phyloP scores from a whole-genome alignment of 2,329 filamentous ascomycete species.

The Colletotrichum acutatum region DNA sequence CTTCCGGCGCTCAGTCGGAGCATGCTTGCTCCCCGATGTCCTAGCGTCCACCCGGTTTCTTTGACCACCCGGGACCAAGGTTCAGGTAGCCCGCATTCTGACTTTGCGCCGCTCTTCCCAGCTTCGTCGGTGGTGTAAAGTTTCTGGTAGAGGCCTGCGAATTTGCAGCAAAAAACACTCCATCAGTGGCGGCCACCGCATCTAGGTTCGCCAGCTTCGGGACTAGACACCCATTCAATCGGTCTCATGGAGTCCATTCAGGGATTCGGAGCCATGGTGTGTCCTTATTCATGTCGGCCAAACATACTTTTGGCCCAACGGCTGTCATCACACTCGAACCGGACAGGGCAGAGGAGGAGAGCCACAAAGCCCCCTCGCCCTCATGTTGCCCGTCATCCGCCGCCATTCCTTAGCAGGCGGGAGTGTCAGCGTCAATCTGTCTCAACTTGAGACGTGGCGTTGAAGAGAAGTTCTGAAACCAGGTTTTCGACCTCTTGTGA shows the following conservation, averaged over 20 bases:
- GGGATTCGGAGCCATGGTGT: not conserved
- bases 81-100: not conserved
- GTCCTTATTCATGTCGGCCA: conserved; percentile 23
- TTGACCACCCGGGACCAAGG: conserved; percentile 10
- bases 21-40: conserved; percentile 1
- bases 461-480: conserved; percentile 6
- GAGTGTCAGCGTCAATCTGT: not conserved
- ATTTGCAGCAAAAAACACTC: not conserved
- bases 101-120: not conserved
- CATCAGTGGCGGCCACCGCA: conserved; percentile 24
- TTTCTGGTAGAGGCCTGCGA: conserved; percentile 2
- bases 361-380: conserved; percentile 14
- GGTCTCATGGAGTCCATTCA: not conserved
- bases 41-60: conserved; percentile 14
- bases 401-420: not conserved
- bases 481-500: conserved; percentile 41
- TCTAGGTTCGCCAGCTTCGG: not conserved
- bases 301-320: conserved; percentile 40
- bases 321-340: conserved; percentile 43
- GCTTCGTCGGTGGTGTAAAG: not conserved
- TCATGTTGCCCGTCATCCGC: not conserved
- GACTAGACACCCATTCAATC: not conserved
- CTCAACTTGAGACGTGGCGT: conserved; percentile 11
- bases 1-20: conserved; percentile 26
- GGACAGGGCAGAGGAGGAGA: conserved; percentile 37